Percentiles rank a stretch among this genome's conserved stretches.
Evolutionary conservation across 179 eudicot genomes (phyloP).

Genomic region (Spinacia oleracea): DNA sequence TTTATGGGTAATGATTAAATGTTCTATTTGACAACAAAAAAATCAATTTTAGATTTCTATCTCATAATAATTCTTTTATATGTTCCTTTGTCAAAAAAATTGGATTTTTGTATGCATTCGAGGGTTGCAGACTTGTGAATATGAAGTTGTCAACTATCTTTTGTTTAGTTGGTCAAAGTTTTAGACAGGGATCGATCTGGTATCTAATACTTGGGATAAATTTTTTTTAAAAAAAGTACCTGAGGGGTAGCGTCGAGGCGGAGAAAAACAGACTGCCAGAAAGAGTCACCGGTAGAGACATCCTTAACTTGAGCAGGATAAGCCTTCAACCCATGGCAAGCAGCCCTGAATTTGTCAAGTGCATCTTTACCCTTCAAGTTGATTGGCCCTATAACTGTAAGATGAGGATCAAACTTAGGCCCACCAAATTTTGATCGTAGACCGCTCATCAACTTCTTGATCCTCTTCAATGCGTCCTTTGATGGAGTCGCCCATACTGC

Average conservation of each 20-base stretch:
- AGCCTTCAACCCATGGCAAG: conserved; percentile 57
- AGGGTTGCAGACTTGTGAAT: no score
- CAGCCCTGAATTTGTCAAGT: conserved; percentile 39
- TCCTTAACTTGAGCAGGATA: conserved; percentile 53
- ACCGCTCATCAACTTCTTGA: conserved; percentile 54
- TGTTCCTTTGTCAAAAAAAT: no score
- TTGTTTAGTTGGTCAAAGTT: no score
- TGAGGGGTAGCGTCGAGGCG: conserved; percentile 48
- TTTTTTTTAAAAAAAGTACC: no score
- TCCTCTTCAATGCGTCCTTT: conserved; percentile 37
- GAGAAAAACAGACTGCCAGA: conserved; percentile 30
- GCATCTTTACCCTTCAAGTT: conserved; percentile 59
- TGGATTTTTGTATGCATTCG: no score
- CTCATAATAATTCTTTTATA: no score
- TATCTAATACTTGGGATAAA: no score
- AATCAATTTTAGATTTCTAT: no score
- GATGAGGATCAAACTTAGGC: conserved; percentile 74
- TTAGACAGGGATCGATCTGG: no score
- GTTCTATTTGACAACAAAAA: no score
- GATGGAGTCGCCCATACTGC: conserved; percentile 72
- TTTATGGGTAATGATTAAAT: no score
- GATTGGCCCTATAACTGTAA: conserved; percentile 70
- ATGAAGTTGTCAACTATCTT: no score
- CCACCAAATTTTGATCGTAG: conserved; percentile 69
- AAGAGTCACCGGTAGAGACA: conserved; percentile 52